A percentile compares a stretch with the other conserved stretches of the same genome.
Conservation (phyloP, 2,329 filamentous ascomycete genomes). For the Pseudopithomyces maydicus region DNA sequence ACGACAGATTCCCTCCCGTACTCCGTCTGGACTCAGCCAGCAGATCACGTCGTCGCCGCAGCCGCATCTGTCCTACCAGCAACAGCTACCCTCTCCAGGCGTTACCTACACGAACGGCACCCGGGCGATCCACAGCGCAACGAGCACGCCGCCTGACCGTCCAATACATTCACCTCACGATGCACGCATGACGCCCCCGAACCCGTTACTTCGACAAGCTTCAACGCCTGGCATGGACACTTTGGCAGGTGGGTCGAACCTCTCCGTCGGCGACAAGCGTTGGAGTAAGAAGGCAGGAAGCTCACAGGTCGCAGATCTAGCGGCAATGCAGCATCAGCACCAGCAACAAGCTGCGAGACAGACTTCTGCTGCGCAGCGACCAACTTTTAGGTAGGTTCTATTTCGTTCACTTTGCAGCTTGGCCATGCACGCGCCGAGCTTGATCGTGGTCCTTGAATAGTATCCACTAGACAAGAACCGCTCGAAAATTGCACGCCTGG, state of each 20-base stretch:
- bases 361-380: conserved; percentile 39
- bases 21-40: conserved; percentile 52
- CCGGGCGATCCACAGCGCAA: conserved; percentile 36
- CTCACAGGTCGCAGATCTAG: conserved; percentile 45
- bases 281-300: neutral
- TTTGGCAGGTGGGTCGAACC: conserved; percentile 48
- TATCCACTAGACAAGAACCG: neutral
- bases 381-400: conserved; percentile 42
- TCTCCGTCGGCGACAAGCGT: neutral
- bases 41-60: conserved; percentile 43
- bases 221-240: conserved; percentile 56
- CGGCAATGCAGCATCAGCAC: conserved; percentile 53
- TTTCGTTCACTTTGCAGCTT: neutral
- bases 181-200: conserved; percentile 40
- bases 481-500: neutral
- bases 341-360: conserved; percentile 49
- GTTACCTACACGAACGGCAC: conserved; percentile 36
- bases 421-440: neutral
- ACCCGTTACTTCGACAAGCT: conserved; percentile 44
- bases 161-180: conserved; percentile 35
- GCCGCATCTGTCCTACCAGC: conserved; percentile 42
- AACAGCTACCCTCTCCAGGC: conserved; percentile 36
- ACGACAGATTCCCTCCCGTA: conserved; percentile 44
- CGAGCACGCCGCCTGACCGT: conserved; percentile 35
- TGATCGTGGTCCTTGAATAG: neutral